Percentiles rank a stretch among this genome's conserved stretches.
Evolutionary conservation across 345 rosid genomes (phyloP).

Genomic region (Xanthoceras sorbifolium): DNA sequence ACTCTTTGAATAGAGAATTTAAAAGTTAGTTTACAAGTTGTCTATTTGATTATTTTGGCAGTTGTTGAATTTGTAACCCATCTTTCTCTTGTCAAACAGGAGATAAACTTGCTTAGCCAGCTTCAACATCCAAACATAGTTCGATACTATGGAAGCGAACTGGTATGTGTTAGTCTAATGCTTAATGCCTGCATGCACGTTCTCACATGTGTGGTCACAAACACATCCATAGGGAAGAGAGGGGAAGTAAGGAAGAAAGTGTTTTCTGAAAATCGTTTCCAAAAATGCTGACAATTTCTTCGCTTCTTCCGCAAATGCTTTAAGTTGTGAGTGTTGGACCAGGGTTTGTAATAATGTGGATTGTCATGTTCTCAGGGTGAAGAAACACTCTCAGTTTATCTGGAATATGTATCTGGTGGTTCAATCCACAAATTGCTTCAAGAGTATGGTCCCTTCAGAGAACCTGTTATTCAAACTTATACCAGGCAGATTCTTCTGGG

Average conservation of each 20-base stretch:
- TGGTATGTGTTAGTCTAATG: slow-evolving; percentile 54
- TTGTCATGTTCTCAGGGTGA: slow-evolving; percentile 61
- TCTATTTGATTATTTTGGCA: background rate
- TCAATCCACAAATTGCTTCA: slow-evolving; percentile 92
- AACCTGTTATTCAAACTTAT: slow-evolving; percentile 92
- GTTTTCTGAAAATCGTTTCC: background rate
- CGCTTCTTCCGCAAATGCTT: too few species aligned
- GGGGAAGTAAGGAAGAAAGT: background rate
- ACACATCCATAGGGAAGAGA: background rate
- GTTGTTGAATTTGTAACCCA: slow-evolving; percentile 19
- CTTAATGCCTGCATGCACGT: background rate
- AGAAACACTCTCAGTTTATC: slow-evolving; percentile 87
- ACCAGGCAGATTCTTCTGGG: slow-evolving; percentile 87
- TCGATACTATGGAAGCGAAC: slow-evolving; percentile 87
- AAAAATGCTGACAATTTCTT: background rate
- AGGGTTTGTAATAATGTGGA: slow-evolving; percentile 21
- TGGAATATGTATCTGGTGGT: slow-evolving; percentile 96
- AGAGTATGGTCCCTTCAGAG: slow-evolving; percentile 90
- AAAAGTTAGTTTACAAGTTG: background rate
- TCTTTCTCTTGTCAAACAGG: slow-evolving; percentile 52
- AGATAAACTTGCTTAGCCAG: slow-evolving; percentile 85
- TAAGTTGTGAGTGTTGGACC: slow-evolving; percentile 19
- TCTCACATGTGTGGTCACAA: background rate
- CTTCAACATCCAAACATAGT: slow-evolving; percentile 92
- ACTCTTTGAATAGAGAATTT: background rate